Evolutionary conservation across 805 yeast species (phyloP).

Genomic region (Ogataea sp.): DNA sequence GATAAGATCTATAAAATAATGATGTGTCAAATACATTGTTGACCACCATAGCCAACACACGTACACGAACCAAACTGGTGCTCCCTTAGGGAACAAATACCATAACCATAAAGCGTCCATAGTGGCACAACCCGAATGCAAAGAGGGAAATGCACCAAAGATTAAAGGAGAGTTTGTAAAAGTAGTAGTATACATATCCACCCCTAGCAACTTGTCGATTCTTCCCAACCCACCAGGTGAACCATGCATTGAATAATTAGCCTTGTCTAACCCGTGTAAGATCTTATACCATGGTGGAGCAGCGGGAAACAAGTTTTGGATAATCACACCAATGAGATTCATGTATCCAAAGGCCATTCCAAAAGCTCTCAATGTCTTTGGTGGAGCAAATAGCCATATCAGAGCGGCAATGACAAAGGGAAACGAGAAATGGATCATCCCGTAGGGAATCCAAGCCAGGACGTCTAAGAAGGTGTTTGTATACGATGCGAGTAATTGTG

Average conservation of each 20-base stretch:
- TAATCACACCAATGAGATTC: slow-evolving; percentile 79
- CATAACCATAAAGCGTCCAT: slow-evolving; percentile 85
- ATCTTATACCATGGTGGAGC: slow-evolving; percentile 98
- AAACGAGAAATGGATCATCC: slow-evolving; percentile 79
- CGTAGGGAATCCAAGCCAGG: slow-evolving; percentile 93
- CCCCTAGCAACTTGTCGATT: slow-evolving; percentile 70
- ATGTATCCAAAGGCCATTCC: slow-evolving; percentile 93
- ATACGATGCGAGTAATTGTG: slow-evolving; percentile 73
- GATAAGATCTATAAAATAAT: slow-evolving; percentile 86
- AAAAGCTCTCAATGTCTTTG: slow-evolving; percentile 71
- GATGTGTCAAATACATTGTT: slow-evolving; percentile 96
- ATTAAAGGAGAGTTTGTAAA: slow-evolving; percentile 85
- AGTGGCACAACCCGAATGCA: slow-evolving; percentile 91
- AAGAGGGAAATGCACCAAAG: slow-evolving; percentile 71
- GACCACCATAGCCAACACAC: slow-evolving; percentile 98
- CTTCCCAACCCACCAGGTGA: slow-evolving; percentile 94
- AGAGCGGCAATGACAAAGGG: slow-evolving; percentile 82
- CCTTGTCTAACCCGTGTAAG: slow-evolving; percentile 78
- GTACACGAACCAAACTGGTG: slow-evolving; percentile 62
- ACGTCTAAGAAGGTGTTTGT: slow-evolving; percentile 64
- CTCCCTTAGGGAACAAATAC: slow-evolving; percentile 68
- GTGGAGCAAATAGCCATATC: slow-evolving; percentile 85
- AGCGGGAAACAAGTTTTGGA: slow-evolving; percentile 80
- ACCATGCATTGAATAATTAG: slow-evolving; percentile 85
- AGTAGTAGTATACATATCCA: slow-evolving; percentile 75